phyloP scores from a whole-genome alignment of 1,139 yeast genomes.

The Debaryomycetaceae sp. region DNA sequence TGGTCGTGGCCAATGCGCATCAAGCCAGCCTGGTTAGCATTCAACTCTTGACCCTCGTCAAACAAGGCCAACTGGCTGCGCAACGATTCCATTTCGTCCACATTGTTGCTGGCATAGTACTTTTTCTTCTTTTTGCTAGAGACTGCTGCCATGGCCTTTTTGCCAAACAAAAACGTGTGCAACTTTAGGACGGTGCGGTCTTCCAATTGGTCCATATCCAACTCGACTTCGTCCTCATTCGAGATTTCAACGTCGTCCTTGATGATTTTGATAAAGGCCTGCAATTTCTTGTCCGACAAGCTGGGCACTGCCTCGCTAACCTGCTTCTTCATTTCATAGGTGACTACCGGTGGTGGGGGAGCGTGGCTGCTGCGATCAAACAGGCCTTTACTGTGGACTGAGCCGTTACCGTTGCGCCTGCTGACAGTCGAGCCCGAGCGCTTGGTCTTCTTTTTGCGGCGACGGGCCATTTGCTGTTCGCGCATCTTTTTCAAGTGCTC shows the following conservation, averaged over 20 bases:
- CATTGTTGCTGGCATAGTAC: constrained; percentile 49
- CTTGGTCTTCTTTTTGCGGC: constrained; percentile 39
- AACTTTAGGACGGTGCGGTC: constrained; percentile 74
- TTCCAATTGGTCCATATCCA: constrained; percentile 90
- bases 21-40: constrained; percentile 11
- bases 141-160: constrained; percentile 29
- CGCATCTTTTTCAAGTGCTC: constrained; percentile 50
- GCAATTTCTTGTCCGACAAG: constrained; percentile 69
- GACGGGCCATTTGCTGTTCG: constrained; percentile 32
- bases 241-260: constrained; percentile 73
- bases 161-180: constrained; percentile 67
- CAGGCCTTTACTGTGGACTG: constrained; percentile 7
- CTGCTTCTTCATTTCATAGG: constrained; percentile 95
- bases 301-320: constrained; percentile 78
- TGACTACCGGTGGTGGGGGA: constrained; percentile 35
- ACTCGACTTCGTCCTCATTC: constrained; percentile 79
- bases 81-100: constrained; percentile 72
- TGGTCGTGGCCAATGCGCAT: constrained; percentile 19
- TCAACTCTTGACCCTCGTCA: constrained; percentile 34
- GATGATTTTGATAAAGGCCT: constrained; percentile 75
- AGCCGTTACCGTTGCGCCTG: constrained; percentile 4
- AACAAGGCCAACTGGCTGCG: constrained; percentile 75
- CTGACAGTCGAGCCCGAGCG: constrained; percentile 11
- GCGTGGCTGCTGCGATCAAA: constrained; percentile 9
- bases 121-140: constrained; percentile 33